Base-by-base conservation (phyloP, 2,329 filamentous ascomycete species). In the Arachnomyces sp. region DNA sequence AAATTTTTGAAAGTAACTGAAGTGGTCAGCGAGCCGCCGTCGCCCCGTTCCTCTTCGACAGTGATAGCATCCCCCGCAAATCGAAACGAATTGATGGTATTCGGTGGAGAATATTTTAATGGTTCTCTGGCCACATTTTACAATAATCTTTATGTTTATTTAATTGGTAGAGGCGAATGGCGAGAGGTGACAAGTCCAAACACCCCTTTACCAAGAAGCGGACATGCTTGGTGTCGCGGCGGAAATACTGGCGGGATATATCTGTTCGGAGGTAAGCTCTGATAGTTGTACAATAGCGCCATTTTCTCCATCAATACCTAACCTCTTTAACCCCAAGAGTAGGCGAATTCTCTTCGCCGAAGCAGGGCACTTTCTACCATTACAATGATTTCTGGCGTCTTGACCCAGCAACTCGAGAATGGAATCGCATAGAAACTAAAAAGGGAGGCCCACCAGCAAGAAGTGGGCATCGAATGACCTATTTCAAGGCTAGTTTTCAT, bases 331-430 rank as follows among this genome's bases (percentile, higher is more conserved):
- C 21, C 21, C 21, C 9, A 25, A 25, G 7, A 39, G 42, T 40
- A 67, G 65, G 90, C 45, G 92, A 98, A 65, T 98, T 98, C 62
- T 93, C 86, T 43, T 90, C 84, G 18, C 92, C 92, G 2, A 96
- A 95, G 60, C 92, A 96, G 65, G 92, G 92, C 3, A 96, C 90
- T 0, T 98, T 98, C 57, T 95, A 98, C 62, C 92, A 98, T 65
- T 98, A 98, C 68, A 95, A 94, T 56, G 92, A 96, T 66, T 96
- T 98, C 61, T 98, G 92, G 90, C 76, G 84, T 36, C 75, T 96
- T 32, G 89, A 96, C 57, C 84, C 90, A 1, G 75, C 74, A 7
- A 81, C 78, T 6, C 75, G 88, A 53, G 92, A 98, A 68, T 98
- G 92, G 92, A 85, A 80, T 42, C 84, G 89, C 45, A 72, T 98